Percentiles rank a stretch among this genome's conserved stretches.
Evolutionary conservation across 225 moss, liverwort and hornwort genomes (phyloP).

Genomic region (Pseudoscleropodium purum): DNA sequence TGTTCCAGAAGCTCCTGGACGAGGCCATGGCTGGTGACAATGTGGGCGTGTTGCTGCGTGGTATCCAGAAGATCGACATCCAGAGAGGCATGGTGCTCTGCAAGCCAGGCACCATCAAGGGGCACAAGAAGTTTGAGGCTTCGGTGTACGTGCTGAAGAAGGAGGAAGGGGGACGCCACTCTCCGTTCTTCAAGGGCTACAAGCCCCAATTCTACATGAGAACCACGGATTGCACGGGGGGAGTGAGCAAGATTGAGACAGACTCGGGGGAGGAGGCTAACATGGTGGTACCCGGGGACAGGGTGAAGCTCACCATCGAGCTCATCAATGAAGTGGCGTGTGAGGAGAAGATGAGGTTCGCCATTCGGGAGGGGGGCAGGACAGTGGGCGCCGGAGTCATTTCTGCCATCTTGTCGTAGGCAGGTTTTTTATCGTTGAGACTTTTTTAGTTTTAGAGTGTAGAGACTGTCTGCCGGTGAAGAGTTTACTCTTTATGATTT

Average conservation of each 20-base stretch:
- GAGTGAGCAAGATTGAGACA: constrained; percentile 21
- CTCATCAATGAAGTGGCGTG: constrained; percentile 63
- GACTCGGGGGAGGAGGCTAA: constrained; percentile 43
- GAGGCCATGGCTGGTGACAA: constrained; percentile 76
- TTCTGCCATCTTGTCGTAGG: constrained; percentile 46
- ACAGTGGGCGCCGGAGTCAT: constrained; percentile 79
- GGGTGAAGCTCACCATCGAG: constrained; percentile 55
- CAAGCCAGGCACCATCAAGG: constrained; percentile 67
- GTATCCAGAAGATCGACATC: constrained; percentile 62
- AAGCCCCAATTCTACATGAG: constrained; percentile 84
- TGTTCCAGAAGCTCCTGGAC: constrained; percentile 76
- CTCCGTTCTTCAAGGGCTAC: constrained; percentile 71
- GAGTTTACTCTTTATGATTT: background rate
- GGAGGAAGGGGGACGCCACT: constrained; percentile 79
- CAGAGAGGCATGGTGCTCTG: constrained; percentile 63
- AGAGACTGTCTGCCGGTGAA: background rate
- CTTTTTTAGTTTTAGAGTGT: background rate
- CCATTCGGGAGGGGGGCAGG: constrained; percentile 75
- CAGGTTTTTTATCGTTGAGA: background rate
- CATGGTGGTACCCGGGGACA: constrained; percentile 85
- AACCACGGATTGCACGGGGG: constrained; percentile 76
- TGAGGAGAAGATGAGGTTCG: constrained; percentile 69
- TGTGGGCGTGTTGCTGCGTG: constrained; percentile 63
- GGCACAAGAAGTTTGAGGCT: constrained; percentile 64
- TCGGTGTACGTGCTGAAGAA: constrained; percentile 71